Percentiles rank a stretch among this genome's conserved stretches.
These are phyloP conservation scores for Brassica hybrid DNA, from an alignment of 441 rosid species.

Conservation along the genomic window DNA sequence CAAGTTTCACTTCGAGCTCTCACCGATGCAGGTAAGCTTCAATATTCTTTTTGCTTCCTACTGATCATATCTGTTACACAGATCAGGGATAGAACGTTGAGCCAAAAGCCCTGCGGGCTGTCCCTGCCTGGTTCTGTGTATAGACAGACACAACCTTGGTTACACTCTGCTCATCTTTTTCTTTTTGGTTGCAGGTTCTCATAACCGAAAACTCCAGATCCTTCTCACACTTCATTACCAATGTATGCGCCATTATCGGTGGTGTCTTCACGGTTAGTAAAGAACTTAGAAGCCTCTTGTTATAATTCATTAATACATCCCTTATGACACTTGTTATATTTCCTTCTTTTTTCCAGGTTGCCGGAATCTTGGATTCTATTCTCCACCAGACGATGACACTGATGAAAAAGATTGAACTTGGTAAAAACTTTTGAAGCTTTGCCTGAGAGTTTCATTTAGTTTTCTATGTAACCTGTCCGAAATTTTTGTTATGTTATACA, in stretches of 20 bases:
- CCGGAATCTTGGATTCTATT: constrained; percentile 90
- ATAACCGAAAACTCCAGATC: constrained; percentile 82
- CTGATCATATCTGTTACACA: constrained; percentile 6
- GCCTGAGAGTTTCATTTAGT: constrained; percentile 11
- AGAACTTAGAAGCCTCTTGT: constrained; percentile 27
- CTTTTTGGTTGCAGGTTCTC: constrained; percentile 58
- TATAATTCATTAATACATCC: neutral
- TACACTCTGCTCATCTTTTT: too few relatives aligned
- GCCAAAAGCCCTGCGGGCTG: neutral
- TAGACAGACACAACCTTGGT: too few relatives aligned
- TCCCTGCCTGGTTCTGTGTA: neutral
- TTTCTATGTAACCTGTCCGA: constrained; percentile 7
- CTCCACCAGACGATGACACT: constrained; percentile 79
- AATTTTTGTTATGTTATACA: constrained; percentile 27
- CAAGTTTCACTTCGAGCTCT: constrained; percentile 94
- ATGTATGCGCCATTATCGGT: constrained; percentile 94
- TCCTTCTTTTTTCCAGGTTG: constrained; percentile 62
- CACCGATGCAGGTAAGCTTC: constrained; percentile 93
- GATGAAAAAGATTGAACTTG: constrained; percentile 90
- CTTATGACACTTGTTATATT: neutral
- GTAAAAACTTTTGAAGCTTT: constrained; percentile 75
- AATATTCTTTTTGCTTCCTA: constrained; percentile 8
- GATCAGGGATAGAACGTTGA: neutral
- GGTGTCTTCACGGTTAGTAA: constrained; percentile 96
- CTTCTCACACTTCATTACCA: constrained; percentile 93